phyloP scores from a whole-genome alignment of 75 land plant species.

The Ceratopteris richardii region DNA sequence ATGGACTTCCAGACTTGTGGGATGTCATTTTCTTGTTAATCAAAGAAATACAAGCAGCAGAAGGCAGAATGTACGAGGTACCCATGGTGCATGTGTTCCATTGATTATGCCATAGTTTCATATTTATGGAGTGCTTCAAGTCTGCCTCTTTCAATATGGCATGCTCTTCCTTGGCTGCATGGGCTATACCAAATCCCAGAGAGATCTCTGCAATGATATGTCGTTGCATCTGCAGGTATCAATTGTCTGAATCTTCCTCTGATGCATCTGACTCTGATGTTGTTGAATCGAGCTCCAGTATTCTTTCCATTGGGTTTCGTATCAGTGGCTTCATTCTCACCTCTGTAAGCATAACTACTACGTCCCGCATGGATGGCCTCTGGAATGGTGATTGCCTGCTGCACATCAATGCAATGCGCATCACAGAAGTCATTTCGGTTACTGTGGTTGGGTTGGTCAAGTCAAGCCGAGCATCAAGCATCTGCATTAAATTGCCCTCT shows the following conservation, averaged over 20 bases:
- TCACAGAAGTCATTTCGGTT: conserved; percentile 53
- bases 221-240: too few species aligned
- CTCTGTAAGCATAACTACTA: conserved; percentile 58
- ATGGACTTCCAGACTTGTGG: too few species aligned
- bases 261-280: background rate
- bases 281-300: background rate
- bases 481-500: conserved; percentile 26
- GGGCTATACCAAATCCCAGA: too few species aligned
- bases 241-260: background rate
- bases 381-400: conserved; percentile 46
- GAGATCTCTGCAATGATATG: too few species aligned
- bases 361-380: conserved; percentile 67
- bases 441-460: conserved; percentile 16
- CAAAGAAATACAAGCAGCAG: too few species aligned
- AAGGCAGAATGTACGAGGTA: too few species aligned
- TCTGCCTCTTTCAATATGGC: too few species aligned
- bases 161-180: too few species aligned
- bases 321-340: conserved; percentile 18
- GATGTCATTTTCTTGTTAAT: too few species aligned
- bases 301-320: background rate
- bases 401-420: conserved; percentile 66
- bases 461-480: conserved; percentile 44
- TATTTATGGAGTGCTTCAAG: too few species aligned
- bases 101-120: too few species aligned
- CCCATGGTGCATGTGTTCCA: too few species aligned